Evolutionary conservation across 768 basidiomycete species (phyloP).

Genomic region (Gymnopilus junonius): DNA sequence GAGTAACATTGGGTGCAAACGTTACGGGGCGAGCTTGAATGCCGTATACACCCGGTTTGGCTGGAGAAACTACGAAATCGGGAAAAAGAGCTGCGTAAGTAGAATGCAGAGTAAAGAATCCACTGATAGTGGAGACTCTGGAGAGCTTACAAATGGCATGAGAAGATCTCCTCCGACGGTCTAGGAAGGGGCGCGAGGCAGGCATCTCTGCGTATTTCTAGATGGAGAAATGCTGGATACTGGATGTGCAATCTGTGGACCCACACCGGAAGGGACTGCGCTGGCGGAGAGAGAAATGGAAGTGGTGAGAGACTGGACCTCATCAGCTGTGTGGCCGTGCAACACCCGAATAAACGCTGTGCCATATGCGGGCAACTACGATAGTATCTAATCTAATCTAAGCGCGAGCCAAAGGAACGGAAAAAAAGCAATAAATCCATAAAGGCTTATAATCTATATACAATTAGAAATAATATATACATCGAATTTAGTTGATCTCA

Average conservation of each 20-base stretch:
- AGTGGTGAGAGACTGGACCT: background rate
- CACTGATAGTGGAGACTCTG: background rate
- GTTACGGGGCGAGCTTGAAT: slow-evolving; percentile 26
- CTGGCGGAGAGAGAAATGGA: background rate
- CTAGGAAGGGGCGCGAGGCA: slow-evolving; percentile 8
- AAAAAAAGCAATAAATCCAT: background rate
- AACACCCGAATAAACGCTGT: background rate
- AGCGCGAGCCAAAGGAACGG: background rate
- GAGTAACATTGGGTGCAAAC: slow-evolving; percentile 36
- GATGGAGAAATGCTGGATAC: background rate
- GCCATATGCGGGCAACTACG: background rate
- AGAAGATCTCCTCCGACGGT: slow-evolving; percentile 15
- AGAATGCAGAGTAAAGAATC: background rate
- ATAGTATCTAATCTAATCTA: background rate
- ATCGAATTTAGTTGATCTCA: background rate
- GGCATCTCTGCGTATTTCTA: slow-evolving; percentile 11
- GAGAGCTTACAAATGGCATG: slow-evolving; percentile 14
- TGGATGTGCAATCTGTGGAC: background rate
- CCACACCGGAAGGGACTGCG: background rate
- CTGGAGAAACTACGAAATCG: slow-evolving; percentile 25
- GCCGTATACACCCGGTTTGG: slow-evolving; percentile 31
- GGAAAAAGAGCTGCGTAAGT: background rate
- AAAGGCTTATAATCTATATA: background rate
- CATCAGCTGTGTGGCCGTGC: background rate
- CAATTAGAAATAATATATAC: background rate